These are phyloP conservation scores for Barnettozyma vustinii DNA, from an alignment of 805 yeast species.

Conservation along the genomic window DNA sequence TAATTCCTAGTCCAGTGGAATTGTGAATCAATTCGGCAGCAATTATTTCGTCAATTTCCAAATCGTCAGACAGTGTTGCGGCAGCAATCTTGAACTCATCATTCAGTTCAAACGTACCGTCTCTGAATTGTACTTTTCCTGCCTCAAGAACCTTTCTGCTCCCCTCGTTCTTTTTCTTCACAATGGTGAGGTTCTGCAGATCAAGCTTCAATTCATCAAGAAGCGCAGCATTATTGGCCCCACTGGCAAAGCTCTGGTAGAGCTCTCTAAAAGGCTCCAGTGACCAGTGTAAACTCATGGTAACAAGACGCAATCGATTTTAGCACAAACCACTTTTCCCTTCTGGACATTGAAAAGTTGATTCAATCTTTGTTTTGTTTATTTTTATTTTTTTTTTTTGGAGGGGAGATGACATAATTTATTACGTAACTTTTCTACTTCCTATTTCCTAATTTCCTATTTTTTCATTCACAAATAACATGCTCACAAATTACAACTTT, in stretches of 20 bases:
- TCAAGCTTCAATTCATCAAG: slow-evolving; percentile 36
- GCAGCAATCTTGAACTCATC: slow-evolving; percentile 59
- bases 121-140: slow-evolving; percentile 43
- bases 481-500: too few relatives aligned
- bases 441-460: neutral
- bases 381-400: neutral
- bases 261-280: slow-evolving; percentile 16
- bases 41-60: slow-evolving; percentile 71
- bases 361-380: neutral
- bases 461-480: too few relatives aligned
- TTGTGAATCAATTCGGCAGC: slow-evolving; percentile 63
- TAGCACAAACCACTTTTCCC: neutral
- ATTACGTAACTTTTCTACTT: neutral
- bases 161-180: slow-evolving; percentile 38
- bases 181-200: slow-evolving; percentile 36
- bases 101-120: slow-evolving; percentile 58
- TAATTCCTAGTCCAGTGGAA: slow-evolving; percentile 42
- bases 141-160: slow-evolving; percentile 43
- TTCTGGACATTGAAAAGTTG: neutral
- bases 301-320: neutral
- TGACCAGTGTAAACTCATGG: slow-evolving; percentile 22
- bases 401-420: neutral
- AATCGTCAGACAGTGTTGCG: slow-evolving; percentile 51
- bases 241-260: slow-evolving; percentile 15
- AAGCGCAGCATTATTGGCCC: slow-evolving; percentile 11